Conservation (phyloP, 345 rosid genomes). For the Syzygium aromaticum region DNA sequence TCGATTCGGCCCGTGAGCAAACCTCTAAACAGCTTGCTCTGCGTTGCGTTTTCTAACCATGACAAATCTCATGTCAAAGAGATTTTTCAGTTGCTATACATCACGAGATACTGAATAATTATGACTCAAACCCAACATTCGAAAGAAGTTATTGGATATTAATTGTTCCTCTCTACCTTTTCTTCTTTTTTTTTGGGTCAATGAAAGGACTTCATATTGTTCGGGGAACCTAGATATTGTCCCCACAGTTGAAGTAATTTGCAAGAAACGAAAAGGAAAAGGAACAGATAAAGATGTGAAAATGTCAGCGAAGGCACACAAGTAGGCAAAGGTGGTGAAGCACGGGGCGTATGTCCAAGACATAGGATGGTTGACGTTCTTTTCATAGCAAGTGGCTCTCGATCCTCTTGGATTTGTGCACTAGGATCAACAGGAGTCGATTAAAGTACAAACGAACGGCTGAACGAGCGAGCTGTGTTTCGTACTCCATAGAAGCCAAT, state of each 20-base stretch:
- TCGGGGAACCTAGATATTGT: too few relatives aligned
- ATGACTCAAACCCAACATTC: neutral
- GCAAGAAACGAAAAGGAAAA: neutral
- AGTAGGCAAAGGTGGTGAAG: neutral
- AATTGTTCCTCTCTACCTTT: neutral
- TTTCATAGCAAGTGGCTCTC: neutral
- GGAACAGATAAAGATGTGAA: neutral
- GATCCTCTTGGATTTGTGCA: neutral
- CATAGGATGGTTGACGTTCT: neutral
- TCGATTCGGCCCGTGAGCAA: neutral
- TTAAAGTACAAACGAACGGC: neutral
- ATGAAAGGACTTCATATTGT: neutral
- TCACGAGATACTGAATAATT: accelerated
- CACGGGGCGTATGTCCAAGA: neutral
- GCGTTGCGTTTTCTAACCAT: neutral
- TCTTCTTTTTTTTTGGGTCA: neutral
- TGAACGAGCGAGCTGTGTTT: neutral
- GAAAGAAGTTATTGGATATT: neutral
- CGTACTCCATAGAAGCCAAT: neutral
- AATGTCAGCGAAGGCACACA: neutral
- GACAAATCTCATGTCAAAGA: neutral
- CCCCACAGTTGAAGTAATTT: neutral
- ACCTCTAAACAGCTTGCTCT: neutral
- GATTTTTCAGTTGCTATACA: neutral
- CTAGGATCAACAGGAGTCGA: neutral